Evolutionary conservation across 495 filamentous ascomycete genomes (phyloP), one percentile per base, ranked within the genome.

Genomic region (Xylaria grammica): DNA sequence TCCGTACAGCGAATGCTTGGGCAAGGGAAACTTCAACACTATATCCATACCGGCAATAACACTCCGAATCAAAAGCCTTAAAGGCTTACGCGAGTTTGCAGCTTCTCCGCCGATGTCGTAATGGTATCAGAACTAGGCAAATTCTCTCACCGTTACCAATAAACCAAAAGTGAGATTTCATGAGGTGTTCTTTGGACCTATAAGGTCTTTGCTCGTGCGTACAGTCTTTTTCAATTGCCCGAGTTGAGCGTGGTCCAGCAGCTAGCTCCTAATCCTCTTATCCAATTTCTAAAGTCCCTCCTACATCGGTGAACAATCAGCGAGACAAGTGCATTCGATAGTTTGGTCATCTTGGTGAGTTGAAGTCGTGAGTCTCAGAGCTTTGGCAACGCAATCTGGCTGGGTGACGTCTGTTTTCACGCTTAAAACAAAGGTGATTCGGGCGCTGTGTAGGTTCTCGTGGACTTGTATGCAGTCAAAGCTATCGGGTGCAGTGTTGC

Each of bases 381-480:
- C 61, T 20, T 56, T 17, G 40, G 51, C 49, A 1, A 64, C 61
- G 45, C 61, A 64, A 10, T 19, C 42, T 11, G 61, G 61, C 49
- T 64, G 61, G n/a, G 38, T 17, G 42, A 49, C 22, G 34, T 27
- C 9, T 5, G 40, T 42, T 42, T 64, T 64, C n/a, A n/a, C n/a
- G 30, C 48, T 38, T 1, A 57, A 30, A 8, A 51, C 51, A 40
- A 64, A 64, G 22, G 6, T 40, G 61, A 64, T 29, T 19, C 17
- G 40, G 15, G 61, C 57, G 22, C 57, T 52, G 44, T 64, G 61
- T 10, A 38, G 45, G 19, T 34, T 50, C 45, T 64, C 61, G 4
- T 57, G 40, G 40, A 64, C 9, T 34, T 55, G 61, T 22, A 13
- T 50, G 22, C 61, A 64, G 3, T 20, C 29, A 38, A 55, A 64